Percentiles rank a stretch among this genome's conserved stretches.
phyloP scores from a whole-genome alignment of 345 rosid genomes.

The Punica granatum region DNA sequence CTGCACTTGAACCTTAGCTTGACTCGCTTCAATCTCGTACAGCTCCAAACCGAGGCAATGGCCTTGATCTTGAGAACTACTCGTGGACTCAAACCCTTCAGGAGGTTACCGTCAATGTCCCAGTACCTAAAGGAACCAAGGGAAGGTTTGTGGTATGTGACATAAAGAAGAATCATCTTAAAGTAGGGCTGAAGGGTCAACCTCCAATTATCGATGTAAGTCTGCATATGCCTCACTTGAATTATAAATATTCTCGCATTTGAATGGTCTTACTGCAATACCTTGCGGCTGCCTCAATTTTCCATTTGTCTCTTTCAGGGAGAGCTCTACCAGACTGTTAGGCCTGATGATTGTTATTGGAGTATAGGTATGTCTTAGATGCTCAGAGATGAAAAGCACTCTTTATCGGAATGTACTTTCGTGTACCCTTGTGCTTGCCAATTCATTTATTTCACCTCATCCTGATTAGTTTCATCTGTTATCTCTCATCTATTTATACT shows the following conservation, averaged over 20 bases:
- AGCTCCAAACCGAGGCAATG: conserved; percentile 87
- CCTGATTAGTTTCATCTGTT: not conserved
- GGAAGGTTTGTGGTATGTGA: conserved; percentile 60
- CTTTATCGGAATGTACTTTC: not conserved
- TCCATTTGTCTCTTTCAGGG: conserved; percentile 36
- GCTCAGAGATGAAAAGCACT: not conserved
- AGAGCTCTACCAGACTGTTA: conserved; percentile 51
- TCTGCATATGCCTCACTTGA: not conserved
- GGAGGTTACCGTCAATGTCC: conserved; percentile 69
- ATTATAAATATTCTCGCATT: not conserved
- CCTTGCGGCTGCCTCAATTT: not conserved
- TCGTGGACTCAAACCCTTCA: conserved; percentile 86
- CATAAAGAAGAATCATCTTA: conserved; percentile 77
- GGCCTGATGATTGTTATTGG: conserved; percentile 90
- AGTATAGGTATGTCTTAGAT: conserved; percentile 56
- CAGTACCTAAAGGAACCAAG: conserved; percentile 73
- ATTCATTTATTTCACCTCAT: not conserved
- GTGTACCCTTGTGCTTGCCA: not conserved
- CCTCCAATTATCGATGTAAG: conserved; percentile 81
- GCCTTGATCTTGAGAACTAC: conserved; percentile 79
- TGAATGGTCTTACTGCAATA: not conserved
- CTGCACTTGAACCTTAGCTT: not conserved
- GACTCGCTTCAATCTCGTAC: conserved; percentile 7
- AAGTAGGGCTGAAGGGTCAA: conserved; percentile 82
- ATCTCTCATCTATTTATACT: not conserved